Percentiles rank a stretch among this genome's conserved stretches.
phyloP scores from a whole-genome alignment of 139 green algal species.

The Mychonastes homosphaera region DNA sequence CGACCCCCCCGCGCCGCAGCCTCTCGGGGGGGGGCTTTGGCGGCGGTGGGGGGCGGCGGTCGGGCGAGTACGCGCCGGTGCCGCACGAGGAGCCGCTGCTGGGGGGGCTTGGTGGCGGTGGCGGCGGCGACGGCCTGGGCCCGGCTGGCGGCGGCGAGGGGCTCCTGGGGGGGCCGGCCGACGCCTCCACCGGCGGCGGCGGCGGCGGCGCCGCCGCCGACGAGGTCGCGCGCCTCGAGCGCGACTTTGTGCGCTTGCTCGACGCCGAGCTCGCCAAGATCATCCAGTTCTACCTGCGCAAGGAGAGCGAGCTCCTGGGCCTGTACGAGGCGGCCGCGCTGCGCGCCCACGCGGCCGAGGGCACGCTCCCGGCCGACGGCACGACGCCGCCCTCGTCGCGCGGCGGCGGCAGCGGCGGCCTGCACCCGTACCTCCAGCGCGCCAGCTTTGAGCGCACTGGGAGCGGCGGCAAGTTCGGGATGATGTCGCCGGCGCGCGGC shows the following conservation, averaged over 20 bases:
- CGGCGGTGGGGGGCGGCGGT: too few species aligned
- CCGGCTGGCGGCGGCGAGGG: too few species aligned
- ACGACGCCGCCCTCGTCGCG: constrained; percentile 2
- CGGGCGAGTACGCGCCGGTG: too few species aligned
- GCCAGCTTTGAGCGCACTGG: not conserved
- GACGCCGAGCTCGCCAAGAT: constrained; percentile 34
- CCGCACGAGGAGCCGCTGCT: too few species aligned
- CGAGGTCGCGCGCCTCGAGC: too few species aligned
- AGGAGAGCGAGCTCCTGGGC: constrained; percentile 31
- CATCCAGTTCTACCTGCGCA: constrained; percentile 34
- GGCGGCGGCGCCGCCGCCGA: too few species aligned
- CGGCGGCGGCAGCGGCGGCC: not conserved
- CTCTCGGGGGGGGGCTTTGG: too few species aligned
- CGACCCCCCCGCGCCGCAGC: not conserved
- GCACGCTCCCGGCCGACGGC: not conserved
- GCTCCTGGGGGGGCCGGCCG: too few species aligned
- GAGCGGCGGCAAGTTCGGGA: not conserved
- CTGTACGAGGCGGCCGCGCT: constrained; percentile 25
- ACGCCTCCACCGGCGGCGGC: not conserved
- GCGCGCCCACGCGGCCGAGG: constrained; percentile 19
- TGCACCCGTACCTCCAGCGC: not conserved
- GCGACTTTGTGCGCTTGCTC: constrained; percentile 29
- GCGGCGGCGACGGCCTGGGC: too few species aligned
- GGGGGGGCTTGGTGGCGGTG: too few species aligned
- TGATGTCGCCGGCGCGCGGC: not conserved